These are phyloP conservation scores for Carex kokanica DNA, from an alignment of 176 grass and related monocot genomes.

Conservation along the genomic window DNA sequence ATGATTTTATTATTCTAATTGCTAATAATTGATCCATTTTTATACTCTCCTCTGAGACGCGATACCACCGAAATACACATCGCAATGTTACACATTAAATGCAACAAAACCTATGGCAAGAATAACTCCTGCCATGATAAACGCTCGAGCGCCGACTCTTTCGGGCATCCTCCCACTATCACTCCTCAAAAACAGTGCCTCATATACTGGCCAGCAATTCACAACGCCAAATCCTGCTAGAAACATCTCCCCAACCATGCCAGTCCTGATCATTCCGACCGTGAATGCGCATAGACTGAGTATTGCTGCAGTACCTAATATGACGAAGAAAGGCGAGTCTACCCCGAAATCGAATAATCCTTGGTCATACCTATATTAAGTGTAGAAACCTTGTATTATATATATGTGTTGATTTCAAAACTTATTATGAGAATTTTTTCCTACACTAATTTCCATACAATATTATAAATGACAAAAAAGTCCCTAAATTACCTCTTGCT, in stretches of 20 bases:
- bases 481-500: not conserved
- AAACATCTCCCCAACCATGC: constrained; percentile 36
- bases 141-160: not conserved
- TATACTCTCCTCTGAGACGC: not conserved
- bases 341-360: constrained; percentile 32
- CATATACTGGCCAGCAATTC: constrained; percentile 43
- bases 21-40: not conserved
- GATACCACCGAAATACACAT: not conserved
- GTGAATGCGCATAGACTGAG: constrained; percentile 33
- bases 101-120: constrained; percentile 15
- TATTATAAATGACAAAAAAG: not conserved
- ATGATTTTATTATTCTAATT: not conserved
- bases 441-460: no score
- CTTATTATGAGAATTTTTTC: not conserved
- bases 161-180: constrained; percentile 41
- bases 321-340: constrained; percentile 36
- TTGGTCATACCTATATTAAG: constrained; percentile 24
- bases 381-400: not conserved
- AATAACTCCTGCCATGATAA: not conserved
- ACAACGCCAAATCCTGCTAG: constrained; percentile 29
- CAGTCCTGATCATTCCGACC: constrained; percentile 20
- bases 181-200: constrained; percentile 37
- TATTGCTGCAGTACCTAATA: constrained; percentile 10
- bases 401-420: not conserved
- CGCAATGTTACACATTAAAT: constrained; percentile 13